Evolutionary conservation across 768 basidiomycete genomes (phyloP), one percentile per base, ranked within the genome.

Genomic region (Rubroboletus pulcherrimus): DNA sequence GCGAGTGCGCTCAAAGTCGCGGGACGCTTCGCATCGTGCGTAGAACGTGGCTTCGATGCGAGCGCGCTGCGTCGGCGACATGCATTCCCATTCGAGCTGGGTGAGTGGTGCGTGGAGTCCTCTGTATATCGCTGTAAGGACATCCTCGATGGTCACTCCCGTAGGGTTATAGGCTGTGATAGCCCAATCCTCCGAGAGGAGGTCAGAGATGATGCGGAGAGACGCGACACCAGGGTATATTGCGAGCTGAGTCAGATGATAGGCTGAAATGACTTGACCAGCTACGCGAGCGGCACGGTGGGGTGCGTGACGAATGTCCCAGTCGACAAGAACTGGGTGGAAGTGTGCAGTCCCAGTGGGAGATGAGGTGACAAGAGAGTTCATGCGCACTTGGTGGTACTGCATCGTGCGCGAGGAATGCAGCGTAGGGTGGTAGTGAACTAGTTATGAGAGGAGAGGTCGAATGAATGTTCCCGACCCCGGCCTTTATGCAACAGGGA

Each of bases 141-240:
- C 73, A 44, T 85, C 79, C n/a, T 65, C 66, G 52, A 85, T 63
- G 2, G 82, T 84, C 40, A 85, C 77, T 9, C 78, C 79, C 0
- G 63, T 61, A 7, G 73, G 67, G 60, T 78, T 80, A n/a, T 65
- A 60, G 9, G 71, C 73, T 10, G 71, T 58, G 31, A 80, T 76
- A 5, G 66, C 65, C 78, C 81, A 82, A 10, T 70, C 56, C 45
- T 68, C 73, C 10, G 73, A 74, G 21, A 80, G 73, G 54, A 83
- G 63, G 30, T 76, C 81, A 55, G 81, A 84, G 10, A 69, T 63
- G 53, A 85, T 57, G 38, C 63, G 67, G 29, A 85, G 68, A 21
- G 57, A 56, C 33, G 58, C 43, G 34, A 77, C 63, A 0, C 74
- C 67, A 0, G 83, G 83, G 12, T 48, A 41, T 2, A 80, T 82